Evolutionary conservation across 768 basidiomycete species (phyloP), one percentile per base, ranked within the genome.

Genomic region (Suillus alpinus): DNA sequence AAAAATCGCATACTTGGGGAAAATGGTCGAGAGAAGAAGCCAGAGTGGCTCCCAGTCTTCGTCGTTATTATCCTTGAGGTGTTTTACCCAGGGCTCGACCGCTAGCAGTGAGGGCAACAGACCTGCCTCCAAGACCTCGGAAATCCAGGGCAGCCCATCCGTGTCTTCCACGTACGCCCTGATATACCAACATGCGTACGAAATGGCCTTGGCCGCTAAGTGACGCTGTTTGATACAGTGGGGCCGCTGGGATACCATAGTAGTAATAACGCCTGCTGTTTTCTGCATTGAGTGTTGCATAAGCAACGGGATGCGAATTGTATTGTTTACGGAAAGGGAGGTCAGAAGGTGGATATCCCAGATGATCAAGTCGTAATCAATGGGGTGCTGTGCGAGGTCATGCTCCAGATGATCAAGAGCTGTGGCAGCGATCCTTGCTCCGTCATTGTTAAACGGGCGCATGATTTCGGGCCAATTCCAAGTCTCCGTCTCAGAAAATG

Each of bases 261-360:
- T 55, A 10, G n/a, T 26, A 26, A 74, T 39, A 52, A 71, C 60
- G 37, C 36, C 50, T 18, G 69, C 49, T 2, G 72, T 16, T 32
- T 63, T 40, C 2, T 50, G 39, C 64, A 74, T 64, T 14, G 69
- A 67, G 18, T 56, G 58, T 14, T 65, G 69, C 18, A 63, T 66
- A 26, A 72, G 64, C 46, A 73, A 57, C 49, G 67, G 59, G 9
- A 64, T 55, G 31, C 72, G 63, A 50, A 72, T 71, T 8, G 59
- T 14, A 12, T 67, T 59, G 18, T 73, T 67, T 2, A 72, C 31
- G 32, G 71, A 74, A 20, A 72, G 59, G 6, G 57, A 49, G 2
- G 67, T 73, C 46, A 74, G 46, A 23, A 72, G 63, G 56, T 74
- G 71, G 55, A 67, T 67, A 50, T 73, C 71, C 71, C 71, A 73